phyloP scores from a whole-genome alignment of 2,329 filamentous ascomycete species.

The Pyricularia pennisetigena region DNA sequence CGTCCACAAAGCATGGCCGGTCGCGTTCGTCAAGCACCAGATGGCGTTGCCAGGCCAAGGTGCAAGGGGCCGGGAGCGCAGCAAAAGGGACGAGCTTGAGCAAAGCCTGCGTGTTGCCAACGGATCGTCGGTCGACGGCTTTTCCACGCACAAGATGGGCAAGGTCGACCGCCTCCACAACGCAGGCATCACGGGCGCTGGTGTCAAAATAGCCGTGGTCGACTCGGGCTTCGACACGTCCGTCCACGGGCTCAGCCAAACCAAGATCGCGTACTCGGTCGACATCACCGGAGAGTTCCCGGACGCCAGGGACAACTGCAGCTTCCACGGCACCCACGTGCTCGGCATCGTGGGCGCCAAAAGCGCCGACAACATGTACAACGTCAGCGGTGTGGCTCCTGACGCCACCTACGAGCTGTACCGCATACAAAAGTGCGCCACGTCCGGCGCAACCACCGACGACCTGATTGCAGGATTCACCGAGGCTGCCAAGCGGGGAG shows the following conservation, averaged over 20 bases:
- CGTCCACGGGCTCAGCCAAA: background rate
- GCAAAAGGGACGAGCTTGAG: slow-evolving; percentile 3
- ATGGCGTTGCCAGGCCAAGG: background rate
- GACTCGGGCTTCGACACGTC: slow-evolving; percentile 11
- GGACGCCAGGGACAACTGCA: slow-evolving; percentile 12
- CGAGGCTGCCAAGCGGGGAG: slow-evolving; percentile 21
- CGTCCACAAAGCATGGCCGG: background rate
- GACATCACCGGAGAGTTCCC: slow-evolving; percentile 28
- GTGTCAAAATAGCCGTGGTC: slow-evolving; percentile 11
- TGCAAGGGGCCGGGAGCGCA: background rate
- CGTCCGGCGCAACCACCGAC: slow-evolving; percentile 12
- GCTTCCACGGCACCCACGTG: slow-evolving; percentile 16
- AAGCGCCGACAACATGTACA: slow-evolving; percentile 5
- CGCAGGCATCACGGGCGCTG: slow-evolving; percentile 10
- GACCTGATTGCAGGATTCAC: slow-evolving; percentile 23
- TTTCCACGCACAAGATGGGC: slow-evolving; percentile 14
- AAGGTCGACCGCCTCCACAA: slow-evolving; percentile 13
- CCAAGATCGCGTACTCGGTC: slow-evolving; percentile 9
- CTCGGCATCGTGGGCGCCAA: slow-evolving; percentile 16
- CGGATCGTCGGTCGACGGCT: slow-evolving; percentile 5
- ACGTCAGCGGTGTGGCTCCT: slow-evolving; percentile 15
- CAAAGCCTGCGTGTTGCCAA: slow-evolving; percentile 9
- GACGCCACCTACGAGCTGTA: slow-evolving; percentile 13
- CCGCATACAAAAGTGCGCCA: slow-evolving; percentile 12
- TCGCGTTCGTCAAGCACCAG: background rate